Base-by-base conservation (phyloP, 805 yeast genomes). In the Candida maris region DNA sequence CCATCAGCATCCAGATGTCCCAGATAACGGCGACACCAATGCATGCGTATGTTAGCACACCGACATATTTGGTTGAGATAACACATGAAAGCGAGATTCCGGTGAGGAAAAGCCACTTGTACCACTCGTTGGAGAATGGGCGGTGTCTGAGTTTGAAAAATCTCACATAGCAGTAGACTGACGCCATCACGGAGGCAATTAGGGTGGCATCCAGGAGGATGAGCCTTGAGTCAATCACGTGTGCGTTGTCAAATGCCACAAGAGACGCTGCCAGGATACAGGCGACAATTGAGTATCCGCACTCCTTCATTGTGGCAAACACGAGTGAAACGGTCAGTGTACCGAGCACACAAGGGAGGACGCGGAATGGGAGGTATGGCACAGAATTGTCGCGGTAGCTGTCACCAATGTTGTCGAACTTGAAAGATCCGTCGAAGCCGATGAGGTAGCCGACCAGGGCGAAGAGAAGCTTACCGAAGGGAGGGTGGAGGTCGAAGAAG, bases 401-500 rank as follows among this genome's bases (percentile, higher is more conserved):
- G 48, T 84, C 85, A 28, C 97, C 97, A 61, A 89, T 89, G 53
- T 73, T 78, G 44, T 88, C 95, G 53, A 91, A 93, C 61, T 88
- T 86, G 71, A 88, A 93, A 9, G 74, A 61, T n/a, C 99, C 99
- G 54, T 83, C 79, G 60, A 86, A 93, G 3, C 97, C 96, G 34
- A 82, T 78, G 17, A 93, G 52, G 71, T 81, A 87, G 28, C 98
- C 99, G 26, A 82, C 86, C 40, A 80, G 72, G 0, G 97, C 97
- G 62, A 91, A 86, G 48, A 89, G 70, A 59, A 93, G 70, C 61
- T 93, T 93, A 37, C 96, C 98, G 62, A 93, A 86, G 16, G 99
- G 99, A 7, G 99, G 99, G 64, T 93, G 99, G 35, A 93, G 78
- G 64, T 93, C 99, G 55, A 93, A 93, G 61, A 87, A 93, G 61